These are phyloP conservation scores for Phialophora macrospora DNA, from an alignment of 2,329 filamentous ascomycete species.

Conservation along the genomic window DNA sequence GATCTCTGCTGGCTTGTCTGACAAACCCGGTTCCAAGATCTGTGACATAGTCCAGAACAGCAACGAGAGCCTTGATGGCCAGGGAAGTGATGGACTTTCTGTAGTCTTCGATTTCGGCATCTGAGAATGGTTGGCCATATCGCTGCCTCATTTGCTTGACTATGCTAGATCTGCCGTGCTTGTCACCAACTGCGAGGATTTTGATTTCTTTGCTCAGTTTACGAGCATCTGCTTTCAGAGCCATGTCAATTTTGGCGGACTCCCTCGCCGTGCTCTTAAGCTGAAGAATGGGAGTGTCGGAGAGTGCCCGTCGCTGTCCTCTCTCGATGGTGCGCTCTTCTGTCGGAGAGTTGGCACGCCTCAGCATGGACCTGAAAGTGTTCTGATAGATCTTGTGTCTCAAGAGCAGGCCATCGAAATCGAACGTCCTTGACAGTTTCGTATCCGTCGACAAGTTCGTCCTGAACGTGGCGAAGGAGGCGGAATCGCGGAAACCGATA, in stretches of 20 bases:
- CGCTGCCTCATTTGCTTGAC: slow-evolving; percentile 28
- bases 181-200: slow-evolving; percentile 32
- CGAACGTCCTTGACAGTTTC: slow-evolving; percentile 32
- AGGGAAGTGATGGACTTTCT: slow-evolving; percentile 25
- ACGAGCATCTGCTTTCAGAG: slow-evolving; percentile 29
- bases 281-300: slow-evolving; percentile 17
- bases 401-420: slow-evolving; percentile 35
- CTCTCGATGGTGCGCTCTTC: slow-evolving; percentile 10
- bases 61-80: slow-evolving; percentile 24
- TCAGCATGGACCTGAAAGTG: slow-evolving; percentile 31
- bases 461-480: slow-evolving; percentile 24
- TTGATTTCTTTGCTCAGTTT: slow-evolving; percentile 29
- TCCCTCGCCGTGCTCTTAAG: slow-evolving; percentile 21
- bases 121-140: slow-evolving; percentile 23
- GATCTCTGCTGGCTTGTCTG: slow-evolving; percentile 24
- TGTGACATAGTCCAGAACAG: slow-evolving; percentile 31
- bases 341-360: slow-evolving; percentile 27
- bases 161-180: slow-evolving; percentile 25
- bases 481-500: slow-evolving; percentile 32
- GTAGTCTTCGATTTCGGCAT: slow-evolving; percentile 29
- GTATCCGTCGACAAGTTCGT: slow-evolving; percentile 19
- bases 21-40: slow-evolving; percentile 23
- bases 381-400: slow-evolving; percentile 34
- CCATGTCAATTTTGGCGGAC: slow-evolving; percentile 28
- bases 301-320: slow-evolving; percentile 12